Evolutionary conservation across 73 alveolate genomes (phyloP).

Genomic region (Paramecium tetraurelia): DNA sequence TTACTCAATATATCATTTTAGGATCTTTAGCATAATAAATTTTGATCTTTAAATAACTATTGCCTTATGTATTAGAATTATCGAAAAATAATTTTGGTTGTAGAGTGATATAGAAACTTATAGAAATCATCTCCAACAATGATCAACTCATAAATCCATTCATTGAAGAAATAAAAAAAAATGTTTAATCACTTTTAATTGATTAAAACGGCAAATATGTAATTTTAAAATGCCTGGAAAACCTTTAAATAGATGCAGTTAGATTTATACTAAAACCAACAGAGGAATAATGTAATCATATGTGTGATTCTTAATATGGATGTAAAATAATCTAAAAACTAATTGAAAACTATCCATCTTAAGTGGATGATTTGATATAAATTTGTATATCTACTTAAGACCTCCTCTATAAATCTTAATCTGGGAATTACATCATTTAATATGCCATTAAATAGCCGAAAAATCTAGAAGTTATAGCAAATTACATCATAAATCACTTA

Average conservation of each 20-base stretch:
- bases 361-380: neutral
- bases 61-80: neutral
- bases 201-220: conserved; percentile 37
- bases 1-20: neutral
- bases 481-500: neutral
- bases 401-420: neutral
- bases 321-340: neutral
- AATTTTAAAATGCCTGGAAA: neutral
- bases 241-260: neutral
- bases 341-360: neutral
- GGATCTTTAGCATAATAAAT: neutral
- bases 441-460: neutral
- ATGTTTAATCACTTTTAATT: neutral
- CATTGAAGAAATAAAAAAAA: neutral
- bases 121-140: neutral
- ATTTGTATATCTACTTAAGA: neutral
- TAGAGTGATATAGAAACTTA: conserved; percentile 10
- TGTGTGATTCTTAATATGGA: conserved; percentile 15
- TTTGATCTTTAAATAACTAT: neutral
- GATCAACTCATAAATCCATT: neutral
- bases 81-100: neutral
- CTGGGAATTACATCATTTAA: neutral
- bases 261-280: neutral
- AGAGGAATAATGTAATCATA: neutral
- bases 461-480: neutral